Conservation (phyloP, 331 rosid genomes). For the Pyrus hybrid region DNA sequence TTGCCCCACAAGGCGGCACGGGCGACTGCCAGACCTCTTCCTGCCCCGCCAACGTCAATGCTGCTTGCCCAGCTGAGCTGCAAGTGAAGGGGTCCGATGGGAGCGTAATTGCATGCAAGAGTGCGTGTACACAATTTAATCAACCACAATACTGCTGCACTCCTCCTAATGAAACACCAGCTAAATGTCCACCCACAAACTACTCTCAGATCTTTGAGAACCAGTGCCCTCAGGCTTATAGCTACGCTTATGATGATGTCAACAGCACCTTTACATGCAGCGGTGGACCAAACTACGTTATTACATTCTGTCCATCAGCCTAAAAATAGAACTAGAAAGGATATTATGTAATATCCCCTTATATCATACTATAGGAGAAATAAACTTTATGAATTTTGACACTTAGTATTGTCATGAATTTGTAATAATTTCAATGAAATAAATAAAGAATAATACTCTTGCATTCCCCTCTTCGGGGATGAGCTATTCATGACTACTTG, state of each 20-base stretch:
- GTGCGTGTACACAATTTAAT: slow-evolving; percentile 44
- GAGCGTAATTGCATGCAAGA: slow-evolving; percentile 44
- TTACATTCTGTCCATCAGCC: slow-evolving; percentile 51
- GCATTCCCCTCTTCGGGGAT: too few species aligned
- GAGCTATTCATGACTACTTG: too few species aligned
- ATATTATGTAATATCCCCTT: not conserved
- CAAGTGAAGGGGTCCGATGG: slow-evolving; percentile 28
- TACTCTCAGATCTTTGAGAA: slow-evolving; percentile 26
- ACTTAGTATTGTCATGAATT: not conserved
- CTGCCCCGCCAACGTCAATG: slow-evolving; percentile 31
- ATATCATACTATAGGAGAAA: not conserved
- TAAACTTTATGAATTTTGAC: not conserved
- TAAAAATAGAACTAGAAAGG: not conserved
- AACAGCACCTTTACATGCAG: slow-evolving; percentile 34
- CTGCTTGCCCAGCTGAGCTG: slow-evolving; percentile 17
- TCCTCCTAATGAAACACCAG: not conserved
- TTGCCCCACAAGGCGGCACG: slow-evolving; percentile 36
- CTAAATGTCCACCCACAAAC: slow-evolving; percentile 24
- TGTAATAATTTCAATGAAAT: not conserved
- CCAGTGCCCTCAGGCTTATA: slow-evolving; percentile 50
- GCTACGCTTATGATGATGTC: slow-evolving; percentile 42
- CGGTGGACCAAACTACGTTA: slow-evolving; percentile 24
- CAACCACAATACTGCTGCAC: slow-evolving; percentile 36
- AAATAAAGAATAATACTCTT: too few species aligned
- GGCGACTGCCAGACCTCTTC: slow-evolving; percentile 26